phyloP scores from a whole-genome alignment of 768 basidiomycete species.

The Amanita molliuscula region DNA sequence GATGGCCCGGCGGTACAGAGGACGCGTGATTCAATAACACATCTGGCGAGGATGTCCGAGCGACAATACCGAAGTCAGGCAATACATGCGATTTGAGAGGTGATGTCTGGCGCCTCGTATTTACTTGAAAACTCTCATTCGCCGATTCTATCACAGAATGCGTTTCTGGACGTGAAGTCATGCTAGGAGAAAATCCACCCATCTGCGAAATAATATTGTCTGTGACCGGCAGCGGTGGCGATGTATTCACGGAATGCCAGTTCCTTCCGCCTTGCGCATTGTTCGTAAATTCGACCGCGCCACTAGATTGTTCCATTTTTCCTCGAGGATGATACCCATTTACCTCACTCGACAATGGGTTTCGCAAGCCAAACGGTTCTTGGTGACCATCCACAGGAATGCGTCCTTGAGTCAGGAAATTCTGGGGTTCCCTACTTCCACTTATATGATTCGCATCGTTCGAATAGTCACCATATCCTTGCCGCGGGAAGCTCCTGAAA shows the following conservation, averaged over 20 bases:
- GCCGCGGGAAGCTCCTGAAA: neutral
- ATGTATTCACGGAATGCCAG: neutral
- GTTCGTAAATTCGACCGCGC: neutral
- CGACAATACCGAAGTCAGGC: neutral
- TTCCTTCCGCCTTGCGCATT: neutral
- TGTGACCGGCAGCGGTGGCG: neutral
- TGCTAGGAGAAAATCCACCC: neutral
- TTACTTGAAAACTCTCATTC: neutral
- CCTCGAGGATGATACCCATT: neutral
- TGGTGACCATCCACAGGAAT: neutral
- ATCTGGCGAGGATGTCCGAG: constrained; percentile 4
- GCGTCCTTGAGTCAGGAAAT: neutral
- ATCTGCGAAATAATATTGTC: neutral
- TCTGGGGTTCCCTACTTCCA: neutral
- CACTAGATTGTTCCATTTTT: neutral
- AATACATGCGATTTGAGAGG: neutral
- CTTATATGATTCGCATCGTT: neutral
- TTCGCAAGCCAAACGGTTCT: neutral
- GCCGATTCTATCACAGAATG: neutral
- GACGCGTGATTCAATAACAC: neutral
- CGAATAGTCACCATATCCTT: neutral
- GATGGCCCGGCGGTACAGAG: neutral
- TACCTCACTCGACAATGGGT: neutral
- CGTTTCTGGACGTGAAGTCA: neutral
- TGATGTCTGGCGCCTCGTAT: neutral